phyloP scores from a whole-genome alignment of 2,329 filamentous ascomycete species.

The Trichoderma sp. region DNA sequence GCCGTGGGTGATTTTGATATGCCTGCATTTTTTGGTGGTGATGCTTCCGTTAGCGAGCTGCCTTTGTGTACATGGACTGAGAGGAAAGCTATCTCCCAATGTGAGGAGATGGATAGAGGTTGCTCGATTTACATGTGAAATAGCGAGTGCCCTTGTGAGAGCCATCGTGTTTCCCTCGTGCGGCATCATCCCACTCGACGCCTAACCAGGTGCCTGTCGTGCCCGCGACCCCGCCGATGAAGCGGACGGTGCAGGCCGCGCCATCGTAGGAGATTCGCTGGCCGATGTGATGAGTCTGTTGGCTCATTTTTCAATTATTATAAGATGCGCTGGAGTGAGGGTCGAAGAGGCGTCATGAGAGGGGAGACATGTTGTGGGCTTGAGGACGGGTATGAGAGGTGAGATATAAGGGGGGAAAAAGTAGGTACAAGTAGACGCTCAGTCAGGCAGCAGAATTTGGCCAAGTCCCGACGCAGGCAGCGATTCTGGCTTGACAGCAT shows the following conservation, averaged over 20 bases:
- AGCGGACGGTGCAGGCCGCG: constrained; percentile 81
- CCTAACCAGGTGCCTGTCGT: constrained; percentile 84
- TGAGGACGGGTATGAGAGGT: not conserved
- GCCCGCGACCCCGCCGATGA: constrained; percentile 73
- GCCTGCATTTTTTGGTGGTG: constrained; percentile 41
- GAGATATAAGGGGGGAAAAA: constrained; percentile 11
- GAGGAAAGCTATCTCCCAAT: not conserved
- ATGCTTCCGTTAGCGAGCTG: not conserved
- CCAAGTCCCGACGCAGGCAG: constrained; percentile 6
- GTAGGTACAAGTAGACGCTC: not conserved
- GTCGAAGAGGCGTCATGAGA: not conserved
- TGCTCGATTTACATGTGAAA: constrained; percentile 67
- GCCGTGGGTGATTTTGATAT: constrained; percentile 67
- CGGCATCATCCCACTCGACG: constrained; percentile 92
- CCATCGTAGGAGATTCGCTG: constrained; percentile 80
- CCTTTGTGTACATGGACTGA: no score
- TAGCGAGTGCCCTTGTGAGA: constrained; percentile 77
- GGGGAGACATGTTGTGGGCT: not conserved
- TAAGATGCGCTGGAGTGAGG: not conserved
- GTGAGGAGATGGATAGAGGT: not conserved
- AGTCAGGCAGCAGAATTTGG: constrained; percentile 33
- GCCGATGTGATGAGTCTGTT: constrained; percentile 53
- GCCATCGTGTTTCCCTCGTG: constrained; percentile 87
- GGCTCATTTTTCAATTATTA: constrained; percentile 41
- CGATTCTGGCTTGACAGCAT: not conserved